Conservation (phyloP, 2,329 filamentous ascomycete species). For the Coniosporium tulheliwenetii region DNA sequence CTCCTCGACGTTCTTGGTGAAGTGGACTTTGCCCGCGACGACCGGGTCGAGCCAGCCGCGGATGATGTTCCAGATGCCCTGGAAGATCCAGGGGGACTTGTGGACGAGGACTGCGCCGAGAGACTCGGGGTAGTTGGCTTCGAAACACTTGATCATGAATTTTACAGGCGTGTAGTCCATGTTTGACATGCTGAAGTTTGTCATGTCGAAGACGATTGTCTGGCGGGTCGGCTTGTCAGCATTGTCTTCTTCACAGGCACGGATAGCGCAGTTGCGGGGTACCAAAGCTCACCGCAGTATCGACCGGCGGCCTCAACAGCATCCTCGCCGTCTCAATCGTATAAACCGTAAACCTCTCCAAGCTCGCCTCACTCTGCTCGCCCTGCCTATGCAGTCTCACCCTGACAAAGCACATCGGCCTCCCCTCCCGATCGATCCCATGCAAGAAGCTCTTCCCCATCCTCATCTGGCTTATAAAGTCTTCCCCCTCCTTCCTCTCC, state of each 20-base stretch:
- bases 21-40: constrained; percentile 85
- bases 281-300: constrained; percentile 63
- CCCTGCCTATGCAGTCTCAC: constrained; percentile 68
- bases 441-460: constrained; percentile 91
- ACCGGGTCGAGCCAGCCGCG: constrained; percentile 94
- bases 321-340: constrained; percentile 89
- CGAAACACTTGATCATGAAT: constrained; percentile 99
- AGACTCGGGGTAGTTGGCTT: constrained; percentile 94
- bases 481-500: constrained; percentile 52
- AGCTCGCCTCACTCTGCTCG: constrained; percentile 64
- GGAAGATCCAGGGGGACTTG: constrained; percentile 94
- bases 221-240: constrained; percentile 18
- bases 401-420: constrained; percentile 76
- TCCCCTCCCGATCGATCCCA: constrained; percentile 65
- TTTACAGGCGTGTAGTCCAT: constrained; percentile 98
- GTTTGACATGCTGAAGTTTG: constrained; percentile 79
- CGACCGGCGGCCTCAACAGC: constrained; percentile 61
- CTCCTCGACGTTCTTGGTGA: constrained; percentile 69
- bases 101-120: constrained; percentile 83
- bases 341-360: constrained; percentile 86
- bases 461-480: constrained; percentile 70
- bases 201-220: constrained; percentile 95
- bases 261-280: background rate
- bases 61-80: constrained; percentile 94
- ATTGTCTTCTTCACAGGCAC: constrained; percentile 7